phyloP scores from a whole-genome alignment of 2,329 filamentous ascomycete genomes.

The Calonectria multiphialidica region DNA sequence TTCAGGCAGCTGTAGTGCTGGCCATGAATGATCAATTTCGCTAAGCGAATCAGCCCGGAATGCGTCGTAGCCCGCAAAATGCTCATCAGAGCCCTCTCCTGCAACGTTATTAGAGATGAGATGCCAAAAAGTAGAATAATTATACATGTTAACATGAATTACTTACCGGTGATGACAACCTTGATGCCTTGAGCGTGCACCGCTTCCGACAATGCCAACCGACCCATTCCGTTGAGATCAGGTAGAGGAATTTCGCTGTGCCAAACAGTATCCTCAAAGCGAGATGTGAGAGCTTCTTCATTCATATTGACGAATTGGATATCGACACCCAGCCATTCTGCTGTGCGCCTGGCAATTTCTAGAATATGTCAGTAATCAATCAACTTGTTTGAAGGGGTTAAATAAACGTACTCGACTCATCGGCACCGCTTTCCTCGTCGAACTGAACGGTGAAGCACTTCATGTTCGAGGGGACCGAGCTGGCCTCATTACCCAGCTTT shows the following conservation, averaged over 20 bases:
- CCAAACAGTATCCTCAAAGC: not conserved
- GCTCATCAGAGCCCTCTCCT: constrained; percentile 4
- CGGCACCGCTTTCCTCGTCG: not conserved
- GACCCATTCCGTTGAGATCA: constrained; percentile 1
- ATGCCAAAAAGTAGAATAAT: not conserved
- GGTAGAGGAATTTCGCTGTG: not conserved
- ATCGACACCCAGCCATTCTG: not conserved
- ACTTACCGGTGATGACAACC: not conserved
- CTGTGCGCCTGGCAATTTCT: not conserved
- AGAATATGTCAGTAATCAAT: not conserved
- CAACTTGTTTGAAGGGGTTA: not conserved
- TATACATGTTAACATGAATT: no score
- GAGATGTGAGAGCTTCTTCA: not conserved
- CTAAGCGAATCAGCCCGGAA: not conserved
- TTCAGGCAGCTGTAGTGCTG: not conserved
- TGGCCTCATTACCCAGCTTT: not conserved
- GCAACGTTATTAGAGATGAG: not conserved
- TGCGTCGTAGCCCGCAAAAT: not conserved
- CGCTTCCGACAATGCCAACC: not conserved
- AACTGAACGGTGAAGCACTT: constrained; percentile 1
- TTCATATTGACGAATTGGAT: not conserved
- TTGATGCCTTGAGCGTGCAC: not conserved
- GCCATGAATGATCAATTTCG: not conserved
- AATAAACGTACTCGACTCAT: not conserved
- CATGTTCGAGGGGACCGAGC: not conserved